phyloP scores from a whole-genome alignment of 345 rosid genomes.

The Salix caprea region DNA sequence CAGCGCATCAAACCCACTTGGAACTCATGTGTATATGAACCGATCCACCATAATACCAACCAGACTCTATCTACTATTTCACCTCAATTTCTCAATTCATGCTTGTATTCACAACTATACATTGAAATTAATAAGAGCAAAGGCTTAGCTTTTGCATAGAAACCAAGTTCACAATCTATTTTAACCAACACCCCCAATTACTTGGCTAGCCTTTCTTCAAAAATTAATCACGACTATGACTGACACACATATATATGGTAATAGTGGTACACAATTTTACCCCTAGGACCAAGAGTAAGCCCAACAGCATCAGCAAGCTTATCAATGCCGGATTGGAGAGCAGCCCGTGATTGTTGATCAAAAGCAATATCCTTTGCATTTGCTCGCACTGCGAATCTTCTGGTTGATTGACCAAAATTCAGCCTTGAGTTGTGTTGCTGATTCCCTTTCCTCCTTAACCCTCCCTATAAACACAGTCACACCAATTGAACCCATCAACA shows the following conservation, averaged over 20 bases:
- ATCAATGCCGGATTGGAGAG: slow-evolving; percentile 89
- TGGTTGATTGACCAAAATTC: slow-evolving; percentile 40
- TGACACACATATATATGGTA: neutral
- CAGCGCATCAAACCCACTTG: too few relatives aligned
- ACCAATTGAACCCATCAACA: neutral
- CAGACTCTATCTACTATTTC: neutral
- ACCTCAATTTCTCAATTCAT: neutral
- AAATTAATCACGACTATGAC: too few relatives aligned
- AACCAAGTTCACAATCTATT: too few relatives aligned
- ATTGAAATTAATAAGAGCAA: neutral
- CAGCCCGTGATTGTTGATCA: slow-evolving; percentile 73
- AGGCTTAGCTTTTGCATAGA: too few relatives aligned
- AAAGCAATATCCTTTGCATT: slow-evolving; percentile 83
- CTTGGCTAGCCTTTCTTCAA: too few relatives aligned
- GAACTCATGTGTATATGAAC: neutral
- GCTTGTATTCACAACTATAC: neutral
- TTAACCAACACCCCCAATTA: too few relatives aligned
- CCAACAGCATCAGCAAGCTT: slow-evolving; percentile 93
- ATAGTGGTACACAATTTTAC: slow-evolving; percentile 28
- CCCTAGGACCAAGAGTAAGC: slow-evolving; percentile 97
- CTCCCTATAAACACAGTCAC: slow-evolving; percentile 7
- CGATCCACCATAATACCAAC: neutral
- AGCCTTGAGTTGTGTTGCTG: slow-evolving; percentile 49
- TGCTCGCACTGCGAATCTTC: slow-evolving; percentile 67
- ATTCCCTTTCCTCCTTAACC: slow-evolving; percentile 41